A percentile compares a stretch with the other conserved stretches of the same genome.
phyloP scores from a whole-genome alignment of 2,329 filamentous ascomycete genomes.

The Diplodia intermedia region DNA sequence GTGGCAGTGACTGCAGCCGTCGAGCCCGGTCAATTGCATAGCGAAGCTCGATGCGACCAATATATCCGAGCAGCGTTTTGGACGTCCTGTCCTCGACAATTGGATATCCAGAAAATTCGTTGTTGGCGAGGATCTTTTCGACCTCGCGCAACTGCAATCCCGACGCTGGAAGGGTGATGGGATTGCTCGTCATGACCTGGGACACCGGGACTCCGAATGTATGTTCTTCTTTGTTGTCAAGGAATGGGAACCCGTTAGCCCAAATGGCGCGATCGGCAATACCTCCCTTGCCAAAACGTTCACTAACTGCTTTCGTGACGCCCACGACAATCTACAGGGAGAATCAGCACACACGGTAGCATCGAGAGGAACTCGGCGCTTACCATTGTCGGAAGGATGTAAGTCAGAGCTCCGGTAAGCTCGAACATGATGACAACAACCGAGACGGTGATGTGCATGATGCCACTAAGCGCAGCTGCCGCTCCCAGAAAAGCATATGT shows the following conservation, averaged over 20 bases:
- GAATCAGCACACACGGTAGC: conserved; percentile 1
- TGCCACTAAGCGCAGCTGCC: conserved; percentile 87
- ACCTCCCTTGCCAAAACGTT: conserved; percentile 91
- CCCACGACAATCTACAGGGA: conserved; percentile 80
- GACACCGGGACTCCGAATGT: conserved; percentile 95
- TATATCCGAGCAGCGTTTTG: conserved; percentile 84
- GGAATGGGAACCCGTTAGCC: conserved; percentile 96
- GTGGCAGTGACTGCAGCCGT: conserved; percentile 69
- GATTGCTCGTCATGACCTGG: conserved; percentile 81
- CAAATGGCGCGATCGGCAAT: conserved; percentile 99
- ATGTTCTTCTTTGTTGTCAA: conserved; percentile 97
- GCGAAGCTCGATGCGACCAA: conserved; percentile 87
- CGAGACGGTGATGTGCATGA: conserved; percentile 97
- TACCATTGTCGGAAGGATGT: conserved; percentile 94
- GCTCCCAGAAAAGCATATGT: conserved; percentile 97
- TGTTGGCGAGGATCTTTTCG: conserved; percentile 76
- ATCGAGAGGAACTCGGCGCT: conserved; percentile 34
- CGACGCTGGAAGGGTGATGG: conserved; percentile 74
- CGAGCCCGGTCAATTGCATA: conserved; percentile 87
- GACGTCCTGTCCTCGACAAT: conserved; percentile 77
- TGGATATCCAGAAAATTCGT: conserved; percentile 90
- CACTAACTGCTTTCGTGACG: conserved; percentile 90
- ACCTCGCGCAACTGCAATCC: conserved; percentile 79
- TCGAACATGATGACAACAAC: conserved; percentile 99
- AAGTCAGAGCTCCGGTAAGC: conserved; percentile 93